Evolutionary conservation across 352 stramenopile genomes (phyloP), one percentile per base, ranked within the genome.

Genomic region (Elongisporangium undulatum): DNA sequence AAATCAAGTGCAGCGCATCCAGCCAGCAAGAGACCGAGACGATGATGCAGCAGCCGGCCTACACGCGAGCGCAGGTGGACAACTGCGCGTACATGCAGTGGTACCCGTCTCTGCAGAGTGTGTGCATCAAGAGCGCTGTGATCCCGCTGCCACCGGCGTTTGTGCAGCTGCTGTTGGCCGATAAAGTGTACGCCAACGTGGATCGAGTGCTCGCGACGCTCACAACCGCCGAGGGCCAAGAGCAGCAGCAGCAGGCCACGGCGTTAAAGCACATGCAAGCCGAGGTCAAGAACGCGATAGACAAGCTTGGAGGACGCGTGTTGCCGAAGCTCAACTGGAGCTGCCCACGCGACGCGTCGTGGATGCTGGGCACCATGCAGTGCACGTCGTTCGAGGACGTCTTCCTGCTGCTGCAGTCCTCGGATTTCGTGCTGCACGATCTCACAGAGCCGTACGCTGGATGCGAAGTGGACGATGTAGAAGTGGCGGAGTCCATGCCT

Each of bases 291-390:
- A 39, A 71, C 1, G 75, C 79, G 20, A 68, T 98, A 20, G 29
- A 65, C 21, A 53, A 66, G 16, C 79, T 98, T 34, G 71, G 77
- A n/a, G 85, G 88, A 22, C 67, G 77, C 23, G 68, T 73, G 51
- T 95, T 97, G 52, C 72, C 90, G 9, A 99, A 99, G 74, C 81
- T 97, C 55, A 98, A 98, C 68, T 99, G 94, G 94, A 98, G 87
- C 45, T 79, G 84, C 34, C 94, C 95, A 4, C 92, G 87, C 21
- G 95, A 99, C 70, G 91, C 94, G 24, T 80, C 82, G 49, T 99
- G 95, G 95, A 97, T 98, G 73, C 73, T 94, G 19, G 82, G 81
- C 24, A 74, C 82, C 22, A 75, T 94, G 55, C 77, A 91, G 64
- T 94, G 85, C 68, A 71, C 66, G 49, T 83, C 72, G 60, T 92